phyloP scores from a whole-genome alignment of 345 rosid species.

The Boechera divaricarpa region DNA sequence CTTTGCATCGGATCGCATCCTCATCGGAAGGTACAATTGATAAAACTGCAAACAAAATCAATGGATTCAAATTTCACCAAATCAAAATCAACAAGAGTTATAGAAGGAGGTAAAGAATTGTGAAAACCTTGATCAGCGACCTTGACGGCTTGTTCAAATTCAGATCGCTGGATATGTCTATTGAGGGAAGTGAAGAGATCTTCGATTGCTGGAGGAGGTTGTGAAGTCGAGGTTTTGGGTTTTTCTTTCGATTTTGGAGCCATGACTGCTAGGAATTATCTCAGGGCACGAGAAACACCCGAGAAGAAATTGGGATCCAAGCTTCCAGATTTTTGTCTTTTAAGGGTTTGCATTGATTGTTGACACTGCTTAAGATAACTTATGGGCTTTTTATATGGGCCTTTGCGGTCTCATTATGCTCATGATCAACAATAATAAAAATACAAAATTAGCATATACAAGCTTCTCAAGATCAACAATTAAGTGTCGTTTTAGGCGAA shows the following conservation, averaged over 20 bases:
- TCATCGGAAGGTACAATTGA: slow-evolving; percentile 72
- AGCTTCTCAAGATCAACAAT: too few species aligned
- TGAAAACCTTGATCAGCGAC: slow-evolving; percentile 75
- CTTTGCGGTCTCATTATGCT: background rate
- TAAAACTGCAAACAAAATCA: slow-evolving; percentile 57
- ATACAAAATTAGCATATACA: too few species aligned
- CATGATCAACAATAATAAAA: background rate
- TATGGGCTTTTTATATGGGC: slow-evolving; percentile 30
- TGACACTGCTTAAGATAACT: background rate
- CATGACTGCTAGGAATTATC: slow-evolving; percentile 47
- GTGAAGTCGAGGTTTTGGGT: slow-evolving; percentile 54
- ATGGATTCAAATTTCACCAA: background rate
- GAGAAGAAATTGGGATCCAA: slow-evolving; percentile 27
- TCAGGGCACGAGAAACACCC: background rate
- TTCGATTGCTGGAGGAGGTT: slow-evolving; percentile 77
- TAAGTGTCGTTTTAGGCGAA: too few species aligned
- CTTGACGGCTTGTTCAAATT: slow-evolving; percentile 63
- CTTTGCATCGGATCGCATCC: slow-evolving; percentile 88
- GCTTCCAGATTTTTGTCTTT: background rate
- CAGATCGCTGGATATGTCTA: slow-evolving; percentile 63
- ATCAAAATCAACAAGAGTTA: background rate
- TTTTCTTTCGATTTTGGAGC: slow-evolving; percentile 78
- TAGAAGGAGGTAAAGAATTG: background rate
- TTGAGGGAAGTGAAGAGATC: slow-evolving; percentile 79
- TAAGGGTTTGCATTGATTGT: slow-evolving; percentile 28